Evolutionary conservation across 2,329 filamentous ascomycete genomes (phyloP), one percentile per base, ranked within the genome.

Genomic region (Botrytis fabae): DNA sequence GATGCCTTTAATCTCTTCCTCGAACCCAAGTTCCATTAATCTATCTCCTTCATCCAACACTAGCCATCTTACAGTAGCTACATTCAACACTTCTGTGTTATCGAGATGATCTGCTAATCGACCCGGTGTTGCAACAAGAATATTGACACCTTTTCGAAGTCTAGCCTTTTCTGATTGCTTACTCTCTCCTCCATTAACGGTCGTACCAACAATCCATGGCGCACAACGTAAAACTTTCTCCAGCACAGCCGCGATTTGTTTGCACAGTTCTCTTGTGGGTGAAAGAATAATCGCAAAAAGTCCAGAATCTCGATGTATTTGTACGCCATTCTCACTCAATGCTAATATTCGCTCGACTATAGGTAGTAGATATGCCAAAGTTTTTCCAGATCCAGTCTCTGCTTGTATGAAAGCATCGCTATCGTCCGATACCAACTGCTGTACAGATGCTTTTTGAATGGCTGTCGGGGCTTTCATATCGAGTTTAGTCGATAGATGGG

Each of bases 21-120:
- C 96, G 78, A 99, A 99, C 0, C 96, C 96, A 79, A 98, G 87
- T 80, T 99, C 96, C 95, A 99, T 98, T 81, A 99, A 85, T n/a
- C 96, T 89, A 85, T 99, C 96, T 44, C 96, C 96, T 83, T 99
- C 96, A 79, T 99, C 96, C 9, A 99, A 87, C 2, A 99, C 91
- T 38, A 99, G 84, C 96, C 96, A 99, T 74, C 95, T 88, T 7
- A 98, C 95, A 35, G 92, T 95, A 78, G 92, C 93, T 59, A 98
- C 90, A 76, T 96, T 93, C 70, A 99, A 85, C 0, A 91, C 94
- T 82, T 97, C 90, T 0, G 96, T 99, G 80, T 98, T 94, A 78
- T 97, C 92, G 65, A 99, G 84, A 82, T 99, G 96, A 84, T 99
- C 96, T 6, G 91, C 92, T 73, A 99, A 85, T 75, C 96, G 89